Base-by-base conservation (phyloP, 2,329 filamentous ascomycete species). In the Beauveria scarabaeidicola region DNA sequence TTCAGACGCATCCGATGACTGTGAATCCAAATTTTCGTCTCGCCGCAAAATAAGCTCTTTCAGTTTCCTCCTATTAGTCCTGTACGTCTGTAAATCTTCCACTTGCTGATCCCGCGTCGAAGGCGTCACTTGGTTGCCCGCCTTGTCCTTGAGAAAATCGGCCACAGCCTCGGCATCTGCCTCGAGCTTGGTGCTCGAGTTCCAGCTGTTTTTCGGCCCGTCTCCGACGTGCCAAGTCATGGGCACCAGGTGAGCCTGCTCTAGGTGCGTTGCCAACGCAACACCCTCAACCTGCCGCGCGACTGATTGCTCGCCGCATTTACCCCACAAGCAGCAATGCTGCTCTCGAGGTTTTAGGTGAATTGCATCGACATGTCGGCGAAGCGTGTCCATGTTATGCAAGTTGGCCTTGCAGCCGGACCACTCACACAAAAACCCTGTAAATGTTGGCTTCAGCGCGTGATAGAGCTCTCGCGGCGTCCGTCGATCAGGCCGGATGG, bases 371-470 rank as follows among this genome's bases (percentile, higher is more conserved):
- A 87, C 70, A 63, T 87, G 84, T 59, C 72, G 73, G 25, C 79
- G 75, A 44, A 87, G 68, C 10, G 83, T 87, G 13, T 81, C 80
- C 60, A 85, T 69, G 65, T 87, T 87, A 54, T 86, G 82, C 50
- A 87, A 72, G 69, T 86, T 81, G 3, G 84, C 84, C 32, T 74
- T 76, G 66, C 84, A 87, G 0, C 73, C 73, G 23, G 71, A 63
- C 84, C 84, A 87, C 67, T 86, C 82, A 69, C 84, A 87, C 10
- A 77, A 61, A 65, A 83, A 87, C 2, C 75, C 69, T n/a, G 76
- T 60, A 64, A 80, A 85, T 5, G 69, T 70, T 6, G 79, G 75
- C 23, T 74, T 67, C 23, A 76, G 67, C 21, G 63, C 66, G 29
- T 70, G 66, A 61, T 81, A 84, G 29, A 75, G 67, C 13, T 75